phyloP scores from a whole-genome alignment of 169 alveolate genomes.

The Cryptosporidium canis region DNA sequence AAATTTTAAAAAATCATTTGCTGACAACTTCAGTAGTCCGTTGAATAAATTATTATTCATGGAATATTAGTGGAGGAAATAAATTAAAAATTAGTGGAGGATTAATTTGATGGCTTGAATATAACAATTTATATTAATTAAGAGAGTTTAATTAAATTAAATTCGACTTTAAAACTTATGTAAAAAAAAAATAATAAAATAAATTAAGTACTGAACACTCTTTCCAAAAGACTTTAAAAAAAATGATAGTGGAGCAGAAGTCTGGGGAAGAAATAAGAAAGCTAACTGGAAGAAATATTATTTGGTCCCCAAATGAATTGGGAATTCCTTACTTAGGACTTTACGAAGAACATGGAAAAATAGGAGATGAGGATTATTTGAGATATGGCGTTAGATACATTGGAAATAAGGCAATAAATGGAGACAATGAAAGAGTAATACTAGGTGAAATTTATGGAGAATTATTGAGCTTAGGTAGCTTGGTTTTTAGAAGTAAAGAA shows the following conservation, averaged over 20 bases:
- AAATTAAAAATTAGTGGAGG: constrained; percentile 5
- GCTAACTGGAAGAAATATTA: constrained; percentile 57
- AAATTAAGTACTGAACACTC: background rate
- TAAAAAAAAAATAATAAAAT: constrained; percentile 2
- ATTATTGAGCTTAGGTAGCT: constrained; percentile 21
- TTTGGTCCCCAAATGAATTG: constrained; percentile 53
- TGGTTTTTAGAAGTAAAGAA: constrained; percentile 18
- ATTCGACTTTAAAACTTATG: constrained; percentile 1
- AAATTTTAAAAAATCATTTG: constrained; percentile 6
- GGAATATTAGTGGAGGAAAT: background rate
- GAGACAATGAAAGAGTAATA: constrained; percentile 32
- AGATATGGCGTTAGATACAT: constrained; percentile 67
- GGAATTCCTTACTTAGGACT: constrained; percentile 56
- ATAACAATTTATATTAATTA: constrained; percentile 8
- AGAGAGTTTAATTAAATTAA: background rate
- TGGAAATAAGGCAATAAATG: constrained; percentile 34
- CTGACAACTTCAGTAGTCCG: constrained; percentile 24
- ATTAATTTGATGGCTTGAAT: background rate
- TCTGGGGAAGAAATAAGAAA: constrained; percentile 55
- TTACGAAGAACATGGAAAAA: constrained; percentile 70
- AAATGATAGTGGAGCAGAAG: constrained; percentile 52
- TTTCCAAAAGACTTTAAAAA: background rate
- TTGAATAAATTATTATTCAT: background rate
- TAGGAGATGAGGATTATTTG: constrained; percentile 50
- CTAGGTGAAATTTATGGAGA: constrained; percentile 64